phyloP scores from a whole-genome alignment of 306 rosid species.

The Pyrus communis region DNA sequence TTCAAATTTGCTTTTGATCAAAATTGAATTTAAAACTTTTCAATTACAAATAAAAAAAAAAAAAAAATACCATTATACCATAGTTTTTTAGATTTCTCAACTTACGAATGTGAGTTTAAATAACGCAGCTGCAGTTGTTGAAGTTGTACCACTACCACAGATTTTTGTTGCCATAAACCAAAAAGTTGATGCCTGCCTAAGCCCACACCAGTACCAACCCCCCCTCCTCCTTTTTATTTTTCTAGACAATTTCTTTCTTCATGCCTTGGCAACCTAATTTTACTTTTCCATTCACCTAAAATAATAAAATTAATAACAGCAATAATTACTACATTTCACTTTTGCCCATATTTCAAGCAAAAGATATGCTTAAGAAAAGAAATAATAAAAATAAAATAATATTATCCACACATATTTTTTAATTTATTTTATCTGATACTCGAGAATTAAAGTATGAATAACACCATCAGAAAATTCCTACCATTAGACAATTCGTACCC shows the following conservation, averaged over 20 bases:
- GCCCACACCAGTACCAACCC: conserved; percentile 7
- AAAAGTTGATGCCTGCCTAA: conserved; percentile 37
- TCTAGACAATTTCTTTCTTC: conserved; percentile 55
- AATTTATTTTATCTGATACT: no score
- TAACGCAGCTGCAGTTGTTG: no score
- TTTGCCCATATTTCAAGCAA: conserved; percentile 39
- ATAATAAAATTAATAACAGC: conserved; percentile 13
- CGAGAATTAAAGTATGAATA: no score
- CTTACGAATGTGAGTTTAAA: no score
- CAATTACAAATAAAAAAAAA: no score
- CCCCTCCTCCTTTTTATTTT: conserved; percentile 36
- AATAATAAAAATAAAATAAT: conserved; percentile 22
- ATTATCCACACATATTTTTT: not conserved
- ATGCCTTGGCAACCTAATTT: conserved; percentile 68
- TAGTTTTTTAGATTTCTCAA: no score
- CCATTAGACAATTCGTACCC: conserved; percentile 9
- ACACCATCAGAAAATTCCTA: no score
- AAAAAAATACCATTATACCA: no score
- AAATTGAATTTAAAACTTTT: accelerated
- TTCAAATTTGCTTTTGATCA: accelerated
- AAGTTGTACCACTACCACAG: not conserved
- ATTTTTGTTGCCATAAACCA: conserved; percentile 17
- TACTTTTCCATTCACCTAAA: conserved; percentile 56
- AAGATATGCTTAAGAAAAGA: conserved; percentile 11
- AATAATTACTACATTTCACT: conserved; percentile 33